Evolutionary conservation across 305 asterid genomes (phyloP), one percentile per base, ranked within the genome.

Genomic region (Solanum chacoense): DNA sequence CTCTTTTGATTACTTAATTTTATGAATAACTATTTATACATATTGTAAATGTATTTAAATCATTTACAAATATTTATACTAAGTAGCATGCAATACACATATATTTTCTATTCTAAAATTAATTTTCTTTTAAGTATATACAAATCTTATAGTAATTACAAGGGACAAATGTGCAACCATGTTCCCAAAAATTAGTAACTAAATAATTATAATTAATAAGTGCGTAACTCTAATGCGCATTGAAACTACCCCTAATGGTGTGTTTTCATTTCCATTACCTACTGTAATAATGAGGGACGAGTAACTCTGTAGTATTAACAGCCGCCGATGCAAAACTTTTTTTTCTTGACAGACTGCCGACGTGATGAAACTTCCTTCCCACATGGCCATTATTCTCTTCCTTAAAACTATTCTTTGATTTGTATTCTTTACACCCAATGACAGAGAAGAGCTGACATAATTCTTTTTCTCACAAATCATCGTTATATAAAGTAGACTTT

Each of bases 281-380:
- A 3, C 73, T 83, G 87, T 83, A 83, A 50, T 80, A 80, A 37
- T 24, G 13, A 3, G 29, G 4, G 31, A 37, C 7, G 7, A 2
- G 7, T 24, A 40, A 78, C 45, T 74, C 26, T 40, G 11, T 38
- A 29, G 87, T 83, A 14, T 29, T 3, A 83, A 11, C 72, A 83
- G n/a, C 87, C 22, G 87, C 73, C 87, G 87, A 83, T 16, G 11
- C 14, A 36, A 77, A 77, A 3, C 11, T 3, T 78, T 20, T 13
- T 80, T 80, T 80, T 28, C 28, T 34, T 5, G 26, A 67, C 74
- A 73, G 28, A 31, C 42, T 10, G 35, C 87, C 73, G 87, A 83
- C 87, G 87, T 83, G 73, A 83, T 83, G 87, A 83, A 50, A 83
- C 73, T 67, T 31, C 31, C 87, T 83, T 55, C 59, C 73, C 87